Percentiles rank a stretch among this genome's conserved stretches.
These are phyloP conservation scores for Galium porrigens DNA, from an alignment of 305 asterid genomes.

Conservation along the genomic window DNA sequence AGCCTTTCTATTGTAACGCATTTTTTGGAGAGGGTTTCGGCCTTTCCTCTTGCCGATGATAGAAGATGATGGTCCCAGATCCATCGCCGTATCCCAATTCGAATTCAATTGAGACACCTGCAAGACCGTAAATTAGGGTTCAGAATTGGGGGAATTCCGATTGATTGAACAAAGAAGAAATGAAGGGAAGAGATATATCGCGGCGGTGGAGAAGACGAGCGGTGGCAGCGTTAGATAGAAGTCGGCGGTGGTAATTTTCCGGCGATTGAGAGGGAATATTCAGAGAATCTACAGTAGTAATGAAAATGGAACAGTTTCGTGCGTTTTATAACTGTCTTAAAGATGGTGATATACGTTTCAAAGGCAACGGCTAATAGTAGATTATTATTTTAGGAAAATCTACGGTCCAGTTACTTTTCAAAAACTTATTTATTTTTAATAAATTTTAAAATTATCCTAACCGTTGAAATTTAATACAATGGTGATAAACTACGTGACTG, in stretches of 20 bases:
- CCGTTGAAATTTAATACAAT: too few relatives aligned
- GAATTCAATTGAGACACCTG: not conserved
- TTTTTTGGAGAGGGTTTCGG: conserved; percentile 57
- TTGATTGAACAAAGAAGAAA: not conserved
- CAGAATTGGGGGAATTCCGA: not conserved
- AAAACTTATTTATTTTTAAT: too few relatives aligned
- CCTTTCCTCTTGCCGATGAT: conserved; percentile 28
- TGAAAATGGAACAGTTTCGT: not conserved
- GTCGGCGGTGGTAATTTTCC: not conserved
- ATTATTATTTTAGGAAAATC: too few relatives aligned
- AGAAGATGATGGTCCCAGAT: conserved; percentile 22
- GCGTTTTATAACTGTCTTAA: not conserved
- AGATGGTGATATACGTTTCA: not conserved
- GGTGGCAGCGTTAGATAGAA: not conserved
- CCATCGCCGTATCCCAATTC: conserved; percentile 37
- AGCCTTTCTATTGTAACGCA: conserved; percentile 34
- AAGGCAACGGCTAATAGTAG: not conserved
- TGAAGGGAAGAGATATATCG: not conserved
- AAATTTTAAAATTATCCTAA: too few relatives aligned
- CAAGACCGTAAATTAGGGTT: not conserved
- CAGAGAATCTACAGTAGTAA: not conserved
- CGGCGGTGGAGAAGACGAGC: not conserved
- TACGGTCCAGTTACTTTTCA: too few relatives aligned
- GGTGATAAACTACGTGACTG: too few relatives aligned
- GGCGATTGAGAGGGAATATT: not conserved